Conservation (phyloP, 2,329 filamentous ascomycete genomes). For the Hypomyces rosellus region DNA sequence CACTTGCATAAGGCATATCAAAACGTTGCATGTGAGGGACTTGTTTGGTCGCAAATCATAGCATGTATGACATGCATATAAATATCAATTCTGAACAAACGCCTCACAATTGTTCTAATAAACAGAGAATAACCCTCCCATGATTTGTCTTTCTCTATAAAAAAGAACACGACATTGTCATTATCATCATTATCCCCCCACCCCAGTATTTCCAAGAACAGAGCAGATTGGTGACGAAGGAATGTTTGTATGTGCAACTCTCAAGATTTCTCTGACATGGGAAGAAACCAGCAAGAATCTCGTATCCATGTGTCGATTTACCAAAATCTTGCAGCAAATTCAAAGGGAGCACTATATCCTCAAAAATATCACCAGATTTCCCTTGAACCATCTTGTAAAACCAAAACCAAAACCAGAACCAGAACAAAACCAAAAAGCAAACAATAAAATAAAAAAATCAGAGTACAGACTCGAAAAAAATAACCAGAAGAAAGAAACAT, state of each 20-base stretch:
- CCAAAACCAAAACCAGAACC: background rate
- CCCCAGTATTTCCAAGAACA: too few relatives aligned
- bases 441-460: background rate
- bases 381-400: background rate
- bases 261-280: too few relatives aligned
- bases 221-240: too few relatives aligned
- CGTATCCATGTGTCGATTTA: too few relatives aligned
- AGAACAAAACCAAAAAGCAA: too few relatives aligned
- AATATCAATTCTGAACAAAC: background rate
- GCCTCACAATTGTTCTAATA: background rate
- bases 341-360: constrained; percentile 3
- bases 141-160: constrained; percentile 2
- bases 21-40: background rate
- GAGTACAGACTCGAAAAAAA: background rate
- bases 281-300: too few relatives aligned
- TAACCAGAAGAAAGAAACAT: too few relatives aligned
- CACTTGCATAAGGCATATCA: background rate
- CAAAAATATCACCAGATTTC: background rate
- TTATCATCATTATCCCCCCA: background rate
- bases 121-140: background rate
- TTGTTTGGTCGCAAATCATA: background rate
- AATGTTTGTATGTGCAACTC: too few relatives aligned
- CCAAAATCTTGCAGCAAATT: background rate
- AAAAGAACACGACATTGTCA: background rate
- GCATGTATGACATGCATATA: background rate